Percentiles rank a stretch among this genome's conserved stretches.
These are phyloP conservation scores for Aristolochia fimbriata DNA, from an alignment of 164 flowering plant species.

Conservation along the genomic window DNA sequence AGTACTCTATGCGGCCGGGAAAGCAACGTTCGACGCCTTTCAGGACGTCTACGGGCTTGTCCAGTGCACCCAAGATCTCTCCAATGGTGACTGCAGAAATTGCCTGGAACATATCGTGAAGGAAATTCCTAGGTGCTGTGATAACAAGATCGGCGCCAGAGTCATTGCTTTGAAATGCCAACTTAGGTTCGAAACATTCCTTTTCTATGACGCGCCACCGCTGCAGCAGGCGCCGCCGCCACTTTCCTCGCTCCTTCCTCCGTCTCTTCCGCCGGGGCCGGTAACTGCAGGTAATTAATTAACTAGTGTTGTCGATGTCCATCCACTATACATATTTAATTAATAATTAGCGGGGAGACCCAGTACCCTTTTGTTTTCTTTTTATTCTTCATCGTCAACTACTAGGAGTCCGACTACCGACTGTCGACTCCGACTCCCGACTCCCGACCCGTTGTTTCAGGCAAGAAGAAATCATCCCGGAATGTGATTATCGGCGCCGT, in stretches of 20 bases:
- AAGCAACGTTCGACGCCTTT: neutral
- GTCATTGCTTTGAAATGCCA: conserved; percentile 18
- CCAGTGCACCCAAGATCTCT: conserved; percentile 36
- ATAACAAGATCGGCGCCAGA: conserved; percentile 12
- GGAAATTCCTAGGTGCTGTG: conserved; percentile 5
- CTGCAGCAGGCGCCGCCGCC: neutral
- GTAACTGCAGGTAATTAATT: no score
- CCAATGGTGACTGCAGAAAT: conserved; percentile 9
- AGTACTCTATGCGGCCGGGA: conserved; percentile 6
- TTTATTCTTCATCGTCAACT: no score
- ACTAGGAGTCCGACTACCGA: no score
- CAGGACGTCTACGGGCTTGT: conserved; percentile 10
- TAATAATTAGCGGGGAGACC: no score
- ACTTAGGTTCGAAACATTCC: conserved; percentile 14
- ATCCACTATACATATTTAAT: no score
- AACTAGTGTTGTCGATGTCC: no score
- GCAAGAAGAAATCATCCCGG: no score
- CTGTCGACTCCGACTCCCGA: no score
- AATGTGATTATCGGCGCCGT: no score
- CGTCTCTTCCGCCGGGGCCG: neutral
- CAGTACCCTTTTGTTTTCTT: no score
- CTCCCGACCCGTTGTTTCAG: no score
- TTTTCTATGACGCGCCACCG: neutral
- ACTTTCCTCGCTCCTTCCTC: neutral
- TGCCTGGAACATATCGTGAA: conserved; percentile 15